These are phyloP conservation scores for Psilocybe cyanescens DNA, from an alignment of 768 basidiomycete species.

Conservation along the genomic window DNA sequence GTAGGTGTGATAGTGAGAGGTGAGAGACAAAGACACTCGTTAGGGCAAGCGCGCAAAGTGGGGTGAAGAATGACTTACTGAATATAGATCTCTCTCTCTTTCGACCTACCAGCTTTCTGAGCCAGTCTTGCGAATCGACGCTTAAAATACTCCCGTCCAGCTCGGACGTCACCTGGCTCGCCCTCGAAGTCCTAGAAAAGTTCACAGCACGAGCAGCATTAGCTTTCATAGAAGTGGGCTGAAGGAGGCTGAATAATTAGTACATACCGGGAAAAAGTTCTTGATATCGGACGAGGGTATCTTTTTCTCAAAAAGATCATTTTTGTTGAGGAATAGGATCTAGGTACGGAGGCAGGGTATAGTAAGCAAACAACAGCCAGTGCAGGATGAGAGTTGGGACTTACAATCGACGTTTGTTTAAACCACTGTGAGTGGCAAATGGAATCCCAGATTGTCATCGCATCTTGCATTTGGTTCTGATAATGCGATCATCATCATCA, in stretches of 20 bases:
- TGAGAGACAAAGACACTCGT: slow-evolving; percentile 2
- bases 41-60: slow-evolving; percentile 4
- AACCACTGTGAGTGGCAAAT: slow-evolving; percentile 99
- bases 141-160: slow-evolving; percentile 91
- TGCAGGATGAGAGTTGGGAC: slow-evolving; percentile 26
- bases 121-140: slow-evolving; percentile 80
- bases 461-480: slow-evolving; percentile 98
- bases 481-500: background rate
- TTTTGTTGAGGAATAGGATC: slow-evolving; percentile 96
- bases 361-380: slow-evolving; percentile 1
- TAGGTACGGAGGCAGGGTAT: slow-evolving; percentile 26
- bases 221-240: background rate
- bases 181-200: slow-evolving; percentile 79
- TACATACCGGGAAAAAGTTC: slow-evolving; percentile 82
- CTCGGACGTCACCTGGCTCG: slow-evolving; percentile 67
- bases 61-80: slow-evolving; percentile 62
- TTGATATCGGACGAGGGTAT: slow-evolving; percentile 82
- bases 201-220: slow-evolving; percentile 3
- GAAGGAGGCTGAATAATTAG: background rate
- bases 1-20: background rate
- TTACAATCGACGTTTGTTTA: slow-evolving; percentile 88
- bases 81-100: slow-evolving; percentile 91
- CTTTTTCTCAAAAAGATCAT: slow-evolving; percentile 90
- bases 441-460: slow-evolving; percentile 98
- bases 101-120: slow-evolving; percentile 82